Evolutionary conservation across 352 stramenopile species (phyloP).

Genomic region (Globisporangium abappressorium): DNA sequence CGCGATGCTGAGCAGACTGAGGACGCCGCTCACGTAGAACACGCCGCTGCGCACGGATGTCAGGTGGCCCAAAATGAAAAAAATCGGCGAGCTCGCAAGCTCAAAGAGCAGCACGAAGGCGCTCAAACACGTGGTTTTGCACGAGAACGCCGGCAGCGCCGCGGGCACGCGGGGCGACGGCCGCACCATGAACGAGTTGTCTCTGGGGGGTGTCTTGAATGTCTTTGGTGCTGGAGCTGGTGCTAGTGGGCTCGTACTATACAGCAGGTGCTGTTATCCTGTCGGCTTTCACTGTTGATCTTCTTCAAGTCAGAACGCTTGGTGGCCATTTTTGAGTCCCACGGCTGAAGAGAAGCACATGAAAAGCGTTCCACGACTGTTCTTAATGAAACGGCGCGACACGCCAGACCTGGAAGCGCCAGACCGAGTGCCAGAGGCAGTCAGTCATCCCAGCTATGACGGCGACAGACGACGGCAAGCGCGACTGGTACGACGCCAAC

Average conservation of each 20-base stretch:
- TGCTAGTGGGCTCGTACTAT: not conserved
- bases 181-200: not conserved
- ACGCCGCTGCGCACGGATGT: slow-evolving; percentile 30
- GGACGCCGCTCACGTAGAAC: slow-evolving; percentile 33
- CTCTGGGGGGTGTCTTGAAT: too few relatives aligned
- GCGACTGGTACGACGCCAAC: slow-evolving; percentile 52
- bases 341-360: not conserved
- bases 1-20: slow-evolving; percentile 38
- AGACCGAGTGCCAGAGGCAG: not conserved
- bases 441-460: too few relatives aligned
- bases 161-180: slow-evolving; percentile 23
- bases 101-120: slow-evolving; percentile 38
- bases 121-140: slow-evolving; percentile 43
- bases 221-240: not conserved
- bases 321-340: not conserved
- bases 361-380: slow-evolving; percentile 5
- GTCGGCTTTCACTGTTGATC: not conserved
- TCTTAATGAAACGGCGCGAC: slow-evolving; percentile 3
- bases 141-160: slow-evolving; percentile 38
- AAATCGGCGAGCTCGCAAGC: slow-evolving; percentile 27
- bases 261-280: not conserved
- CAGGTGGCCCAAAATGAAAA: slow-evolving; percentile 44
- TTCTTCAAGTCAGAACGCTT: slow-evolving; percentile 5
- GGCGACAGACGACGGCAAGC: not conserved
- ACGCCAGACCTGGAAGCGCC: not conserved